Base-by-base conservation (phyloP, 1,139 yeast species). In the Kurtzmaniella natalensis region DNA sequence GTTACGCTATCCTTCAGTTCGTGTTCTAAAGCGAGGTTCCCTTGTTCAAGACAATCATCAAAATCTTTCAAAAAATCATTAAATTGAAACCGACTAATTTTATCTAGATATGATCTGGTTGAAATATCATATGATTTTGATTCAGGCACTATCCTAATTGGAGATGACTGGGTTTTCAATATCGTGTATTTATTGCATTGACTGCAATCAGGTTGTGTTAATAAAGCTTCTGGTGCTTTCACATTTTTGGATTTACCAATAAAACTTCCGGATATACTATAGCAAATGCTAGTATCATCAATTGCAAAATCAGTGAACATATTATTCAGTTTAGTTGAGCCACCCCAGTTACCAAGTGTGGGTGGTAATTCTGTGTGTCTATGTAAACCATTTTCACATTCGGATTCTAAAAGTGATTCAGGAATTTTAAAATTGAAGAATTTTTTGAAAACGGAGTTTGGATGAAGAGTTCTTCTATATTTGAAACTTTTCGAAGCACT, bases 391-490 rank as follows among this genome's bases (percentile, higher is more conserved):
- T 66, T 69, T 16, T 49, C 47, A 39, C 73, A 68, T 25, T 60
- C 55, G 19, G 60, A 59, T 40, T 68, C 74, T 30, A 68, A 45
- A 25, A 68, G 50, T 34, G 54, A 53, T 17, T 59, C 59, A 2
- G 74, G 74, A 25, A 68, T 54, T 32, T 63, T 51, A 41, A 68
- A 68, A 3, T 72, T 64, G 43, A 68, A 68, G 42, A 54, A 65
- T 15, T 73, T 51, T 40, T 68, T 68, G 43, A 64, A 64, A 1
- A 46, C 48, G 17, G 41, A 43, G 5, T 53, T 46, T 2, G 71
- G 68, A 35, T 47, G 43, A 26, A 59, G 50, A 2, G 50, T 35
- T 10, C 56, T 47, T 34, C 54, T 53, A 6, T 40, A 46, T 22
- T 50, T 55, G 25, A 66, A 51, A 2, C 59, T 41, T 11, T 59